Evolutionary conservation across 257 asterid species (phyloP), one percentile per base, ranked within the genome.

Genomic region (Osmanthus fragrans): DNA sequence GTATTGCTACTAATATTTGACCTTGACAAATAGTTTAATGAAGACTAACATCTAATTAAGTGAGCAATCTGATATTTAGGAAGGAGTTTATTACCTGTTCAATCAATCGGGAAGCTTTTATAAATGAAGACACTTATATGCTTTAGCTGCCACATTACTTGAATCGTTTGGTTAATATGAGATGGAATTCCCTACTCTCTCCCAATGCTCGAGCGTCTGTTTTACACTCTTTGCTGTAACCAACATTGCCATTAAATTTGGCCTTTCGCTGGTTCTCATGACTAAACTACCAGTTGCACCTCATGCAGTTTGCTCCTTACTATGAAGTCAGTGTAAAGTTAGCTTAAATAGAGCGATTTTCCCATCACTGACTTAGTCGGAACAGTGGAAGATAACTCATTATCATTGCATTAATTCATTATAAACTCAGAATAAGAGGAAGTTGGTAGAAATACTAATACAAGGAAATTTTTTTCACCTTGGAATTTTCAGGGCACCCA

Each of bases 401-500:
- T 23, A 23, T 23, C 68, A 60, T 33, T 23, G 68, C 33, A 60
- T n/a, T 56, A 19, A 13, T 56, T n/a, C 65, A 19, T 23, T 60
- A 60, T 23, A 23, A 25, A 25, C 68, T 60, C 33, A 3, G 18
- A 60, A 60, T 7, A 60, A 60, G 33, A 60, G 15, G 15, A 60
- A 25, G 33, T 25, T 12, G 34, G 69, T 23, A 63, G 34, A 63
- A 12, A 63, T 63, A 23, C 69, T 11, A 63, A 63, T 25, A 32
- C 13, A 58, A 27, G 36, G 69, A 25, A 63, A 63, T 3, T 8
- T 21, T 63, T 25, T 63, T 27, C 36, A 63, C 21, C 69, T 23
- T 32, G 11, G 34, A 33, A 36, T 63, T 79, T 85, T 80, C 89
- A 91, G 94, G 90, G 81, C 82, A 71, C 89, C 96, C 16, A 85